A percentile compares a stretch with the other conserved stretches of the same genome.
Evolutionary conservation across 495 filamentous ascomycete species (phyloP).

Genomic region (Letharia columbiana): DNA sequence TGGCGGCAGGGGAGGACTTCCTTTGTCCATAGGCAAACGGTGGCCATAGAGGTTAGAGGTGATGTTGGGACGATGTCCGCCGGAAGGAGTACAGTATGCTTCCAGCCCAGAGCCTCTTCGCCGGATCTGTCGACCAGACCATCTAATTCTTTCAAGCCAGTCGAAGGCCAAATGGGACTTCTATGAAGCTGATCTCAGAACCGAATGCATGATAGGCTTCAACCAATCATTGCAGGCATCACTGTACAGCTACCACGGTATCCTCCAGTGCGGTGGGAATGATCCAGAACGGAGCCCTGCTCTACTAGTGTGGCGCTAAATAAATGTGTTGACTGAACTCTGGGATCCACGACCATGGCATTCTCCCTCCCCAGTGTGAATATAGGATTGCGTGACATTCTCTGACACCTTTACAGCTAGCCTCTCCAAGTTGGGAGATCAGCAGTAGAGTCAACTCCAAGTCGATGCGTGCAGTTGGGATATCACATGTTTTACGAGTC

Average conservation of each 20-base stretch:
- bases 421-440: background rate
- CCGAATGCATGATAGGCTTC: background rate
- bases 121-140: background rate
- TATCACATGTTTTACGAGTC: background rate
- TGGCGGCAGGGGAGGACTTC: background rate
- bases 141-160: slow-evolving; percentile 2
- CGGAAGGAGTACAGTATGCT: slow-evolving; percentile 5
- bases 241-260: slow-evolving; percentile 6
- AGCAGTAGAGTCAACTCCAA: background rate
- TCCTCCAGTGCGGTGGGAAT: slow-evolving; percentile 1
- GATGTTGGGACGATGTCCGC: background rate
- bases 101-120: background rate
- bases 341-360: slow-evolving; percentile 3
- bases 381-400: background rate
- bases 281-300: slow-evolving; percentile 23
- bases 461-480: background rate
- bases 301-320: slow-evolving; percentile 24
- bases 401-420: background rate
- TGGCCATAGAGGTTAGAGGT: background rate
- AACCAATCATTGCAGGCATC: slow-evolving; percentile 18
- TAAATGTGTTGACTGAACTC: slow-evolving; percentile 3
- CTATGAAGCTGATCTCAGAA: background rate
- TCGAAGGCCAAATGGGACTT: background rate
- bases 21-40: slow-evolving; percentile 11
- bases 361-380: slow-evolving; percentile 1